Conservation (phyloP, 1,284 basidiomycete genomes). For the Apiotrichum gracile region DNA sequence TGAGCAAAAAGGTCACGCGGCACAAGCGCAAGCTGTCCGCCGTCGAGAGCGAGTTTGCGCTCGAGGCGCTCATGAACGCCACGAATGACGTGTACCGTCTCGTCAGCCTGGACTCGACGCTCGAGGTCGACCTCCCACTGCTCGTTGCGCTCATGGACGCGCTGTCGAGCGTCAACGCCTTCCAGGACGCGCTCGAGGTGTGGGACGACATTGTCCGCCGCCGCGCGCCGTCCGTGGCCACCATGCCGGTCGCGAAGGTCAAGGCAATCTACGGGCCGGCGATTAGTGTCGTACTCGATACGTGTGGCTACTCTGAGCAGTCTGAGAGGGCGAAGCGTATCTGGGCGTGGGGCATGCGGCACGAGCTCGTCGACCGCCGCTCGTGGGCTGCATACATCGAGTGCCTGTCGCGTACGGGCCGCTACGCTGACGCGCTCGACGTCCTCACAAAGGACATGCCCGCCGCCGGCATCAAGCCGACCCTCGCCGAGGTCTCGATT, state of each 20-base stretch:
- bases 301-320: slow-evolving; percentile 62
- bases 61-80: slow-evolving; percentile 25
- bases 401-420: slow-evolving; percentile 68
- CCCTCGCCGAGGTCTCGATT: not conserved
- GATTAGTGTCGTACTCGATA: slow-evolving; percentile 77
- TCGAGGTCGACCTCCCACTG: slow-evolving; percentile 61
- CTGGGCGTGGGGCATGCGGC: slow-evolving; percentile 53
- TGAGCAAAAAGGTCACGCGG: not conserved
- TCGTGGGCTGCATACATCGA: slow-evolving; percentile 77
- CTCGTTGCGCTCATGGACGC: slow-evolving; percentile 52
- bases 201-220: slow-evolving; percentile 68
- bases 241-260: slow-evolving; percentile 13
- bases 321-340: slow-evolving; percentile 55
- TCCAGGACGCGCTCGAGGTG: slow-evolving; percentile 64
- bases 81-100: slow-evolving; percentile 70
- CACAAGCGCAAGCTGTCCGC: not conserved
- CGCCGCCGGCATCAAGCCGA: not conserved
- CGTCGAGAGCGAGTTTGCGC: slow-evolving; percentile 6
- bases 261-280: slow-evolving; percentile 56
- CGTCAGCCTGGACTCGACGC: slow-evolving; percentile 66
- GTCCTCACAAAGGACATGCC: slow-evolving; percentile 63
- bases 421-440: slow-evolving; percentile 63
- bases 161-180: slow-evolving; percentile 69
- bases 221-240: slow-evolving; percentile 25
- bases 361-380: slow-evolving; percentile 53